Percentiles rank a stretch among this genome's conserved stretches.
phyloP scores from a whole-genome alignment of 2,329 filamentous ascomycete genomes.

The Septoria petroselini region DNA sequence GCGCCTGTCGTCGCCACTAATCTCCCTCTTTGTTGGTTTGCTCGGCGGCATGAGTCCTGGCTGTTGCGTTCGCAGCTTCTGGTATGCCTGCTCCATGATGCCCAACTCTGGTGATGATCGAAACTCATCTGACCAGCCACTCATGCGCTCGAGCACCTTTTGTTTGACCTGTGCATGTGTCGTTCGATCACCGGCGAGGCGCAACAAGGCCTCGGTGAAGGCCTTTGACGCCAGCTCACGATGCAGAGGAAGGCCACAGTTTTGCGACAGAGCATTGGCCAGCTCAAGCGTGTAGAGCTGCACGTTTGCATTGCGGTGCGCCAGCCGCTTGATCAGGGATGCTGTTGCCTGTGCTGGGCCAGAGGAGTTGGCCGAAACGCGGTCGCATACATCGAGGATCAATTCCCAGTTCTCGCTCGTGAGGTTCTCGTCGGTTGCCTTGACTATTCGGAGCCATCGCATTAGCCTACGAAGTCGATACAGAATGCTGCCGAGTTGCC shows the following conservation, averaged over 20 bases:
- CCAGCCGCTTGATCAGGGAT: constrained; percentile 85
- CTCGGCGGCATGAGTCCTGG: constrained; percentile 82
- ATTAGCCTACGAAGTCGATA: constrained; percentile 21
- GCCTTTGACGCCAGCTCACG: constrained; percentile 85
- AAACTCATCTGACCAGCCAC: constrained; percentile 95
- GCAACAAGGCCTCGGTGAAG: constrained; percentile 89
- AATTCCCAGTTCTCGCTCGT: constrained; percentile 78
- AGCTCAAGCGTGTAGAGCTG: constrained; percentile 94
- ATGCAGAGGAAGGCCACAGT: constrained; percentile 83
- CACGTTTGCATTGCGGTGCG: constrained; percentile 92
- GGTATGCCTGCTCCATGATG: constrained; percentile 95
- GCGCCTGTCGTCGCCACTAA: constrained; percentile 83
- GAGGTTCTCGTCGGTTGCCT: constrained; percentile 96
- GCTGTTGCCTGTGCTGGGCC: constrained; percentile 60
- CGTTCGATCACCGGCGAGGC: constrained; percentile 87
- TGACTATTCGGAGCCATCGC: constrained; percentile 50
- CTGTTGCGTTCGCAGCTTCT: constrained; percentile 71
- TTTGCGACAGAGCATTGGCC: constrained; percentile 86
- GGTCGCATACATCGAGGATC: constrained; percentile 52
- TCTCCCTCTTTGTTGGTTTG: constrained; percentile 86
- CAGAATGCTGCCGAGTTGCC: neutral
- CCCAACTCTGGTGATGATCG: constrained; percentile 82
- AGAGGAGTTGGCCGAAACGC: constrained; percentile 36
- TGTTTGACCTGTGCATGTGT: constrained; percentile 95
- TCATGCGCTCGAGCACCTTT: constrained; percentile 95